Base-by-base conservation (phyloP, 768 basidiomycete species). In the Rhodotorula kratochvilovae region DNA sequence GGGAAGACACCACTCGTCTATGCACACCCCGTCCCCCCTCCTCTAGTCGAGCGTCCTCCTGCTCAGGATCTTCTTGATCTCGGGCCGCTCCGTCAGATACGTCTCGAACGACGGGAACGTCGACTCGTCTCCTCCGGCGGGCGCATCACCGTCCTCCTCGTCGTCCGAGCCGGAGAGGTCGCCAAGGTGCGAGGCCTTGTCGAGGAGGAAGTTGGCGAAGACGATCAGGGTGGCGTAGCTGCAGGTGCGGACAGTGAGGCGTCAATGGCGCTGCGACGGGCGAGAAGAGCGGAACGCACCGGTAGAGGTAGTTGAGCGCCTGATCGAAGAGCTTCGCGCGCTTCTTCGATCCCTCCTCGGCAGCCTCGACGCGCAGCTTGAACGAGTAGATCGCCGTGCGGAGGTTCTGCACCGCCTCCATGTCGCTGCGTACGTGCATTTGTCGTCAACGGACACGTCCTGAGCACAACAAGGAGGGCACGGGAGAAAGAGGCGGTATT, bases 321-420 rank as follows among this genome's bases (percentile, higher is more conserved):
- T 92, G 83, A 46, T 85, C 86, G 75, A 86, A 85, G 66, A 97
- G 76, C 74, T 90, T 90, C 59, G 83, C 84, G 67, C 90, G 86
- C 80, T 96, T 98, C 59, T 82, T 79, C 56, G 87, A 90, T 15
- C 88, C 89, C 68, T 87, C 88, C 76, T 89, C 89, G 57, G 87
- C 87, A 0, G 92, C 89, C 56, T 92, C 92, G 31, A 66, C 33
- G 31, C 50, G 42, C 1, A 57, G 82, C 90, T 80, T 79, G 76
- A 78, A 97, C 90, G 95, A 91, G 79, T 91, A 96, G 60, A 99
- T 89, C 0, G 96, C 92, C 80, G 91, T 91, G 46, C 96, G 87
- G 50, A 99, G 83, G 79, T 99, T 99, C 81, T 99, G 96, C 0
- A 99, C 94, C 73, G 94, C 93, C 81, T 82, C 80, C 63, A 71